These are phyloP conservation scores for Seiridium cupressi DNA, from an alignment of 2,329 filamentous ascomycete species.

Conservation along the genomic window DNA sequence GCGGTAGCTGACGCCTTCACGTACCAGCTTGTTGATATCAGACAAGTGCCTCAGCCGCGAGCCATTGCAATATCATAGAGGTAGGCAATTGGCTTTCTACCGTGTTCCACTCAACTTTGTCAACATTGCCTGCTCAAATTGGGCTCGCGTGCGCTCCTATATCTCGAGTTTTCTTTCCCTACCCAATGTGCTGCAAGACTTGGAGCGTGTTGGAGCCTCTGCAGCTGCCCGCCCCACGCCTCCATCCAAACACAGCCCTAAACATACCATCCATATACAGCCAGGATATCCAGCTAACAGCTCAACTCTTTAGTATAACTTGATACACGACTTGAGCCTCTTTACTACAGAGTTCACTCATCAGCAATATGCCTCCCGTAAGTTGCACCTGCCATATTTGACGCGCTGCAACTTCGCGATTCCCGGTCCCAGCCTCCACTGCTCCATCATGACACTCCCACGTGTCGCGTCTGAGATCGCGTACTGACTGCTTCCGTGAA, in stretches of 20 bases:
- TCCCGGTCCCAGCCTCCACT: neutral
- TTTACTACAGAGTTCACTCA: conserved; percentile 8
- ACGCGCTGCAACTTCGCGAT: neutral
- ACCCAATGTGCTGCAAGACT: neutral
- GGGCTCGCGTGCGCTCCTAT: no score
- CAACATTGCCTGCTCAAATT: neutral
- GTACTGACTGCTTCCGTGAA: conserved; percentile 16
- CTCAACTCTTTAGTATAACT: conserved; percentile 1
- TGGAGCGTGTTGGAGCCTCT: neutral
- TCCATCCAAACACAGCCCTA: neutral
- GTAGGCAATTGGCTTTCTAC: neutral
- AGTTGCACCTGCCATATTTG: neutral
- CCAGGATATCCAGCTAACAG: neutral
- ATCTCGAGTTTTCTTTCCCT: neutral
- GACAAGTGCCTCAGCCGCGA: neutral
- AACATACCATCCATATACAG: neutral
- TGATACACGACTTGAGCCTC: conserved; percentile 2
- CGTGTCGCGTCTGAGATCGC: neutral
- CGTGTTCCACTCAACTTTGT: neutral
- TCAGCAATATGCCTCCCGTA: conserved; percentile 14
- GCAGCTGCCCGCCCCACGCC: conserved; percentile 7
- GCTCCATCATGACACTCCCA: neutral
- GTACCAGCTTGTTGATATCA: conserved; percentile 8
- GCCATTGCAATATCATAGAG: neutral
- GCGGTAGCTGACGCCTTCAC: neutral